Evolutionary conservation across 352 stramenopile genomes (phyloP).

Genomic region (Globisporangium spiculum): DNA sequence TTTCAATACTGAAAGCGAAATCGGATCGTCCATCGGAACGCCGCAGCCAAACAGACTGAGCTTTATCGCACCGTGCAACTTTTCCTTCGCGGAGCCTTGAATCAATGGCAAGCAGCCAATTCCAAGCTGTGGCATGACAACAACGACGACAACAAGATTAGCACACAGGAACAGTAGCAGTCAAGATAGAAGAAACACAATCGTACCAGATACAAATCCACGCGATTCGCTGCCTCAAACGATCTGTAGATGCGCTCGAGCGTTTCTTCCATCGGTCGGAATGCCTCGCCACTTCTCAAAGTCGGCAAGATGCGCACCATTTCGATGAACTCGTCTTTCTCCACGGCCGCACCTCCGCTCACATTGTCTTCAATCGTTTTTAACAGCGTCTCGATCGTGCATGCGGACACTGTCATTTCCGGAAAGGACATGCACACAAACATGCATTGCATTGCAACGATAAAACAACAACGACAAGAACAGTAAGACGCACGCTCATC

Average conservation of each 20-base stretch:
- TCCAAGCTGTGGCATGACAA: slow-evolving; percentile 31
- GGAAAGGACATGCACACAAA: neutral
- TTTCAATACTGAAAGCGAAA: slow-evolving; percentile 38
- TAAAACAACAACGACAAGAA: neutral
- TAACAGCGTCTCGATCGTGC: slow-evolving; percentile 37
- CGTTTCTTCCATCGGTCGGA: slow-evolving; percentile 59
- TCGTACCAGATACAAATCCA: slow-evolving; percentile 53
- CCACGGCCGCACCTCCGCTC: slow-evolving; percentile 21
- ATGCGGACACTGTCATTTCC: slow-evolving; percentile 32
- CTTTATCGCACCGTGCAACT: slow-evolving; percentile 54
- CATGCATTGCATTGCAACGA: neutral
- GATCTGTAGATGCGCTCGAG: slow-evolving; percentile 65
- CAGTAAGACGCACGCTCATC: neutral
- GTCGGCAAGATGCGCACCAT: slow-evolving; percentile 52
- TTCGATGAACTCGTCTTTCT: slow-evolving; percentile 58
- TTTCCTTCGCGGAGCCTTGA: slow-evolving; percentile 46
- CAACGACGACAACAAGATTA: neutral
- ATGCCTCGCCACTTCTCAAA: slow-evolving; percentile 55
- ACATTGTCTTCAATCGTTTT: slow-evolving; percentile 34
- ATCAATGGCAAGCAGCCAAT: slow-evolving; percentile 55
- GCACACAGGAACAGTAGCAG: neutral
- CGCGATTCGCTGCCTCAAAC: slow-evolving; percentile 54
- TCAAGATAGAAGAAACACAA: neutral
- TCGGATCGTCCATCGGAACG: slow-evolving; percentile 24
- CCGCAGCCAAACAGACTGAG: slow-evolving; percentile 47